These are phyloP conservation scores for Flaveria linearis DNA, from an alignment of 129 eudicot genomes.

Conservation along the genomic window DNA sequence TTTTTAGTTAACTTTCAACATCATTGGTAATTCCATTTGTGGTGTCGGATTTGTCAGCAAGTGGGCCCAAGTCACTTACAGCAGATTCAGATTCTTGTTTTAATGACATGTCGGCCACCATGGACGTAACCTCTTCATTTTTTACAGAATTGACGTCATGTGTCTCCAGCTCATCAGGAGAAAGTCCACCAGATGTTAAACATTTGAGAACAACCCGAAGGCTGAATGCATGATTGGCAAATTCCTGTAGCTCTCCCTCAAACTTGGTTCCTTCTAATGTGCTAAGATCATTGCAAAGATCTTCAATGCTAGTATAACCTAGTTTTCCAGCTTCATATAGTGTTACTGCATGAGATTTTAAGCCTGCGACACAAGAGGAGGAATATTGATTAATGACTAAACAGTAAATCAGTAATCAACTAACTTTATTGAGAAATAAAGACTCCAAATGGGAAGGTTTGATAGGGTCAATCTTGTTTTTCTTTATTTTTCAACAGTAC, in stretches of 20 bases:
- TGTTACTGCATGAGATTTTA: constrained; percentile 97
- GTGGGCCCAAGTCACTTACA: constrained; percentile 21
- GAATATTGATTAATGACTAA: constrained; percentile 22
- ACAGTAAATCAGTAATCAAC: background rate
- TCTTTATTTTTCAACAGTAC: too few relatives aligned
- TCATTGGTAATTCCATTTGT: constrained; percentile 30
- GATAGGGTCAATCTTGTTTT: background rate
- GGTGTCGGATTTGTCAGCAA: constrained; percentile 30
- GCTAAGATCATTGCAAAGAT: constrained; percentile 87
- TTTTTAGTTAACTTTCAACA: constrained; percentile 45
- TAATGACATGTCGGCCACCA: constrained; percentile 35
- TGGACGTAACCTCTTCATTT: constrained; percentile 43
- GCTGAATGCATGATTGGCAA: constrained; percentile 98
- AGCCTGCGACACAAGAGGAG: constrained; percentile 54
- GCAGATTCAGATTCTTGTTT: constrained; percentile 36
- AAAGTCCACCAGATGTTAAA: constrained; percentile 79
- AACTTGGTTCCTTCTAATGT: constrained; percentile 91
- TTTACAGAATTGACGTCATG: constrained; percentile 31
- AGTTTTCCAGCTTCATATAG: constrained; percentile 96
- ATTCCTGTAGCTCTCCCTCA: constrained; percentile 98
- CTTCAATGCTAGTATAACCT: constrained; percentile 86
- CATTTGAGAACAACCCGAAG: constrained; percentile 85
- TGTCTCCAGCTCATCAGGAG: constrained; percentile 45
- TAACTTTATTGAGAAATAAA: background rate
- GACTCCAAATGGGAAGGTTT: background rate